phyloP scores from a whole-genome alignment of 2,329 filamentous ascomycete genomes.

The Colletotrichum truncatum region DNA sequence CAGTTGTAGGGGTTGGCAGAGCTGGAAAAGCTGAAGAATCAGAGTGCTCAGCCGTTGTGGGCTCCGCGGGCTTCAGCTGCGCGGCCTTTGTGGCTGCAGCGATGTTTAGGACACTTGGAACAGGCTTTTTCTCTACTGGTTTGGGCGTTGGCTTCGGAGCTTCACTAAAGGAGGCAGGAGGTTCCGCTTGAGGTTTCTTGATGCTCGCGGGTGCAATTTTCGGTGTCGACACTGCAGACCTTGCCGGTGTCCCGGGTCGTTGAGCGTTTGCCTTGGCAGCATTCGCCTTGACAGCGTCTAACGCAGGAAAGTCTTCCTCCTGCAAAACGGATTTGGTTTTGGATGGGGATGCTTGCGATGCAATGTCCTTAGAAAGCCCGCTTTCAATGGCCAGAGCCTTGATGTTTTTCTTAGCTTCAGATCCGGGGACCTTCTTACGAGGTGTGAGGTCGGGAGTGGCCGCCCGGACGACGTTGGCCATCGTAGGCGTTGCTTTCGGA shows the following conservation, averaged over 20 bases:
- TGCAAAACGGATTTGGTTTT: constrained; percentile 49
- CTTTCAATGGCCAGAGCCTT: constrained; percentile 56
- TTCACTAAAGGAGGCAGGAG: background rate
- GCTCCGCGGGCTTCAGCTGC: constrained; percentile 40
- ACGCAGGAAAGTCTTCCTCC: constrained; percentile 71
- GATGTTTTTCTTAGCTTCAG: constrained; percentile 51
- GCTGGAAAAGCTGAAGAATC: constrained; percentile 58
- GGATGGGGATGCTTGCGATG: constrained; percentile 44
- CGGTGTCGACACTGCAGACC: constrained; percentile 45
- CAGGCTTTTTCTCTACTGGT: constrained; percentile 47
- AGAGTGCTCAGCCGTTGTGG: constrained; percentile 42
- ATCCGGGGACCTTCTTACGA: constrained; percentile 38
- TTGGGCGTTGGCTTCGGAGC: constrained; percentile 32
- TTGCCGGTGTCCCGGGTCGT: constrained; percentile 40
- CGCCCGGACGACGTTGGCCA: constrained; percentile 27
- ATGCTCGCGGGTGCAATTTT: constrained; percentile 44
- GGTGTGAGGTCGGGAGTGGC: constrained; percentile 45
- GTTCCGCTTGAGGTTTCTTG: constrained; percentile 41
- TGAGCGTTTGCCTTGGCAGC: constrained; percentile 47
- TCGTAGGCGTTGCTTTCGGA: constrained; percentile 35
- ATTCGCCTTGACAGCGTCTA: constrained; percentile 55
- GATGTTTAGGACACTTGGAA: constrained; percentile 57
- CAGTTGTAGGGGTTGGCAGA: constrained; percentile 56
- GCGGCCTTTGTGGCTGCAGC: constrained; percentile 54
- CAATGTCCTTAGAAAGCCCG: constrained; percentile 56